These are phyloP conservation scores for Microbotryomycetes sp. DNA, from an alignment of 1,284 basidiomycete species.

Conservation along the genomic window DNA sequence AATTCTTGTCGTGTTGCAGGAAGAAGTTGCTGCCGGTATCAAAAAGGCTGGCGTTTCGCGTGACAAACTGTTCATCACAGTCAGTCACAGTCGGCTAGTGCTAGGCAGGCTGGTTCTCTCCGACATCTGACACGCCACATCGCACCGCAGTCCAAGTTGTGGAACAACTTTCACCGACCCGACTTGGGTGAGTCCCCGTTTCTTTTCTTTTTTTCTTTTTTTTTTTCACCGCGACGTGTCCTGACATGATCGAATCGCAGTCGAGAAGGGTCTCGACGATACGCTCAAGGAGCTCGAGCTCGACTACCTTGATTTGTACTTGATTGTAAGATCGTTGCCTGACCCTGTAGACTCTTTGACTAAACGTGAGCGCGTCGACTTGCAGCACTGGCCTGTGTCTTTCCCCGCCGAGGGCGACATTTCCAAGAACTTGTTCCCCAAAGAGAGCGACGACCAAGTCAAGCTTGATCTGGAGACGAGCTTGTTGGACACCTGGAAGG, in stretches of 20 bases:
- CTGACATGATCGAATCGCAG: no score
- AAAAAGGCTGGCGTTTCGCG: constrained; percentile 37
- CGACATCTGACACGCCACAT: no score
- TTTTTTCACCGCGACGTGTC: no score
- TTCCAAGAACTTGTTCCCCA: constrained; percentile 47
- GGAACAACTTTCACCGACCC: constrained; percentile 43
- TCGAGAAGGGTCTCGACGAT: constrained; percentile 41
- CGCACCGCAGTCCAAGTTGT: constrained; percentile 31
- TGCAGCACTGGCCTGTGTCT: constrained; percentile 66
- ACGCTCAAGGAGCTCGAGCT: constrained; percentile 42
- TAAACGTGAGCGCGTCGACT: not conserved
- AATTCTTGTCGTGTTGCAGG: constrained; percentile 1
- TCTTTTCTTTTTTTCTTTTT: not conserved
- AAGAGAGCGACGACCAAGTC: constrained; percentile 47
- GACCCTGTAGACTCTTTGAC: not conserved
- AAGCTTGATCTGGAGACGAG: constrained; percentile 56
- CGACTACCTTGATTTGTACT: constrained; percentile 42
- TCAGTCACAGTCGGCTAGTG: constrained; percentile 37
- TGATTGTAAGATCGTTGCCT: constrained; percentile 1
- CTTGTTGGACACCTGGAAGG: constrained; percentile 74
- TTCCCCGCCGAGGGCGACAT: constrained; percentile 33
- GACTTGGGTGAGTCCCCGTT: constrained; percentile 32
- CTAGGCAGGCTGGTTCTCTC: no score
- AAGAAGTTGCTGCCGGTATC: constrained; percentile 39
- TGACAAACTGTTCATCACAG: constrained; percentile 41